phyloP scores from a whole-genome alignment of 345 rosid species.

The Eucalyptus shirleyi region DNA sequence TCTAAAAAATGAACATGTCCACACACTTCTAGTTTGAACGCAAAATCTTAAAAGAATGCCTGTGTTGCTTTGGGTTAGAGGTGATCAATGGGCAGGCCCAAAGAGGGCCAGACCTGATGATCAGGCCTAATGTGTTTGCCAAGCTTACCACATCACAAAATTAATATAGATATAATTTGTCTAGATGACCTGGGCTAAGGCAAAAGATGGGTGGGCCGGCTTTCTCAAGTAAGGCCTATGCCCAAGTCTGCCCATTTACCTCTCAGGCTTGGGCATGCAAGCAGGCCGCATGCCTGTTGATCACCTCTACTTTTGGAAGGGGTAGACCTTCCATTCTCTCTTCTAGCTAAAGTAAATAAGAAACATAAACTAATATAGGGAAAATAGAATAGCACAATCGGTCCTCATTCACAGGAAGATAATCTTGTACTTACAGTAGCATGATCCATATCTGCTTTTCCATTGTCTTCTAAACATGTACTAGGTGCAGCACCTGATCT shows the following conservation, averaged over 20 bases:
- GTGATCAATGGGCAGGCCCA: neutral
- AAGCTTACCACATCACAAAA: neutral
- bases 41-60: neutral
- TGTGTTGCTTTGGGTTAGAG: neutral
- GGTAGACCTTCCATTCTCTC: neutral
- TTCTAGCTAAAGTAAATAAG: neutral
- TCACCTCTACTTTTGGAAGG: neutral
- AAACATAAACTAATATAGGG: neutral
- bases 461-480: conserved; percentile 47
- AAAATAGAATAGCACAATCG: neutral
- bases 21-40: neutral
- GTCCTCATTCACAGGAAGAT: neutral
- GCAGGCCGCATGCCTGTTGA: neutral
- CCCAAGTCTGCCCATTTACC: neutral
- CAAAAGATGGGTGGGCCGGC: neutral
- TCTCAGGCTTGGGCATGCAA: neutral
- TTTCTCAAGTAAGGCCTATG: neutral
- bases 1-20: neutral
- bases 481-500: conserved; percentile 43
- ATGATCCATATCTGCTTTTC: conserved; percentile 24
- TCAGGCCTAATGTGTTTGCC: neutral
- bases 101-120: neutral
- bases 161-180: neutral
- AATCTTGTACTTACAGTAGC: conserved; percentile 19
- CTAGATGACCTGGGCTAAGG: neutral